Conservation (phyloP, 1,284 basidiomycete genomes). For the Ganoderma boninense region DNA sequence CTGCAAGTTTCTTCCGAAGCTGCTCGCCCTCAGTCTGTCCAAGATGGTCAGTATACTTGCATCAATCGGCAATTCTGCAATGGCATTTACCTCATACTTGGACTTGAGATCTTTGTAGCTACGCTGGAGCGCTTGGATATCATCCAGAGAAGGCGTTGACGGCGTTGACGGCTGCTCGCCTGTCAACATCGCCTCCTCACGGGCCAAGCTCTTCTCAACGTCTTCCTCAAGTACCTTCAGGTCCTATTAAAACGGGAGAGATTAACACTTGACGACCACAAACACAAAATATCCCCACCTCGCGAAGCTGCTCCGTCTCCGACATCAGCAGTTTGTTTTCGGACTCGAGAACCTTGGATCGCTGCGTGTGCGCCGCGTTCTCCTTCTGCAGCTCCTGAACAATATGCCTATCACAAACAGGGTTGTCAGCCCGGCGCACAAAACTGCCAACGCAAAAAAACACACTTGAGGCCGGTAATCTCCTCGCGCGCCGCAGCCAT, state of each 20-base stretch:
- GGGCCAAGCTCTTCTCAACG: conserved; percentile 68
- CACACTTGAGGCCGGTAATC: conserved; percentile 80
- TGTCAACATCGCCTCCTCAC: conserved; percentile 56
- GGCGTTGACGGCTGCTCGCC: conserved; percentile 38
- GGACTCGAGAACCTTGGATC: conserved; percentile 75
- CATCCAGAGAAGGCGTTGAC: conserved; percentile 36
- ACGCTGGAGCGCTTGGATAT: conserved; percentile 49
- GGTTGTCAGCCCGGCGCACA: background rate
- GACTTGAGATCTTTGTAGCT: conserved; percentile 57
- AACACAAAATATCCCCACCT: conserved; percentile 51
- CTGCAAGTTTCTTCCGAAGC: conserved; percentile 70
- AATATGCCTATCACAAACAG: conserved; percentile 72
- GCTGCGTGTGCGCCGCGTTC: conserved; percentile 68
- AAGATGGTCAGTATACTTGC: background rate
- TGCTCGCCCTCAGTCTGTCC: conserved; percentile 71
- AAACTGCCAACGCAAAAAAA: conserved; percentile 17
- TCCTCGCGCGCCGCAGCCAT: conserved; percentile 62
- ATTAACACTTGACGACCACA: background rate
- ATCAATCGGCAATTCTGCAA: background rate
- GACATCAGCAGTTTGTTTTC: conserved; percentile 80
- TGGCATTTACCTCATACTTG: conserved; percentile 59
- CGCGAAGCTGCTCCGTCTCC: conserved; percentile 82
- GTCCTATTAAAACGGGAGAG: conserved; percentile 53
- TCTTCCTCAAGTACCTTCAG: conserved; percentile 78
- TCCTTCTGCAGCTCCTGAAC: conserved; percentile 90